phyloP scores from a whole-genome alignment of 768 basidiomycete genomes.

The Lactarius sp. region DNA sequence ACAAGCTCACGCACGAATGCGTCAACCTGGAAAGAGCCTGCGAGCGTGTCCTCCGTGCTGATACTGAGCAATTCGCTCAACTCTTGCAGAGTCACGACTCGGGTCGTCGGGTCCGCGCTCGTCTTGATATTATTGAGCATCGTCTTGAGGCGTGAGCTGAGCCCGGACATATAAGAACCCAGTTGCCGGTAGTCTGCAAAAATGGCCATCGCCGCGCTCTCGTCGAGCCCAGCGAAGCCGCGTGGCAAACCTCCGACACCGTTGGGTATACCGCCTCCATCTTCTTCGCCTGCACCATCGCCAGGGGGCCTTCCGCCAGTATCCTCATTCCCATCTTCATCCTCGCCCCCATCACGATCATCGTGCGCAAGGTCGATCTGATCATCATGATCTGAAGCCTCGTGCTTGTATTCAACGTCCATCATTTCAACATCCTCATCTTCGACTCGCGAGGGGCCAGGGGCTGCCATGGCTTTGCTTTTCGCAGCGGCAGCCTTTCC shows the following conservation, averaged over 20 bases:
- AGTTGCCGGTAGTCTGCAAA: slow-evolving; percentile 85
- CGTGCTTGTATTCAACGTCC: slow-evolving; percentile 54
- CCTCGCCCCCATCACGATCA: slow-evolving; percentile 47
- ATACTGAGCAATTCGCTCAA: slow-evolving; percentile 92
- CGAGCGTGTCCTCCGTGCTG: slow-evolving; percentile 94
- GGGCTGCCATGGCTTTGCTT: slow-evolving; percentile 50
- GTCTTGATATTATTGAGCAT: slow-evolving; percentile 86
- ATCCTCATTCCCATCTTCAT: slow-evolving; percentile 43
- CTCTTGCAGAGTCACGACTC: slow-evolving; percentile 88
- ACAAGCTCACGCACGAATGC: slow-evolving; percentile 89
- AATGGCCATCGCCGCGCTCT: slow-evolving; percentile 70
- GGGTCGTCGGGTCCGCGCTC: slow-evolving; percentile 77
- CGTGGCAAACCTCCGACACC: slow-evolving; percentile 26
- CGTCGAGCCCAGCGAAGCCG: slow-evolving; percentile 43
- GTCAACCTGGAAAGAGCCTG: slow-evolving; percentile 93
- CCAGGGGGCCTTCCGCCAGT: slow-evolving; percentile 34
- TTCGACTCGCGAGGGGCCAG: slow-evolving; percentile 58
- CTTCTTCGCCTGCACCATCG: slow-evolving; percentile 34
- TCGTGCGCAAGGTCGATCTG: slow-evolving; percentile 41
- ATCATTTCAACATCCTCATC: slow-evolving; percentile 77
- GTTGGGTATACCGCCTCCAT: slow-evolving; percentile 34
- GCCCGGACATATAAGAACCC: slow-evolving; percentile 89
- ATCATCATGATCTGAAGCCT: slow-evolving; percentile 44
- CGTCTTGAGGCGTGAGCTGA: slow-evolving; percentile 82
- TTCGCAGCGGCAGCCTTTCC: slow-evolving; percentile 43